Conservation (phyloP, 768 basidiomycete species). For the Pilatotrama ljubarskyi region DNA sequence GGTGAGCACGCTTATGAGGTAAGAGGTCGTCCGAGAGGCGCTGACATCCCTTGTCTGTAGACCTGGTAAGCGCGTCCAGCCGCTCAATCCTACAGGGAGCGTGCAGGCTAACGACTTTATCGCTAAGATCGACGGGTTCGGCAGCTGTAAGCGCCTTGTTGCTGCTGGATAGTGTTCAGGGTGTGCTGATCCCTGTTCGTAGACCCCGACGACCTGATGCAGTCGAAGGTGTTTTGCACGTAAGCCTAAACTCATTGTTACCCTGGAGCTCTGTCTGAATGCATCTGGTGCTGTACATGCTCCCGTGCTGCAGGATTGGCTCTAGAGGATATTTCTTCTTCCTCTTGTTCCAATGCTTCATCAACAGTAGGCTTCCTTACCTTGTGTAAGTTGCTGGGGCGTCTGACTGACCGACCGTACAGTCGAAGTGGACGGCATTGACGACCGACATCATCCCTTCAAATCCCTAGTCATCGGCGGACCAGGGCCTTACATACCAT, state of each 20-base stretch:
- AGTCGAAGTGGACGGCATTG: constrained; percentile 76
- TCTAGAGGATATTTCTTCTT: constrained; percentile 88
- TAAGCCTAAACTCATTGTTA: constrained; percentile 33
- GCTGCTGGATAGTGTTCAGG: neutral
- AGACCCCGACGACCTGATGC: constrained; percentile 84
- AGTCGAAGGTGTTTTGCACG: constrained; percentile 70
- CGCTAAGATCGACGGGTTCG: constrained; percentile 74
- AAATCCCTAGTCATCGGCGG: constrained; percentile 75
- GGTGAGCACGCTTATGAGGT: constrained; percentile 45
- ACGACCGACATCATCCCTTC: constrained; percentile 66
- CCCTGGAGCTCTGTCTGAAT: neutral
- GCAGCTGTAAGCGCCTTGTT: constrained; percentile 61
- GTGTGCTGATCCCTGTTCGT: constrained; percentile 10
- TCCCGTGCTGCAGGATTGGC: constrained; percentile 60
- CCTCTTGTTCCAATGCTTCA: constrained; percentile 92
- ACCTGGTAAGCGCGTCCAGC: constrained; percentile 41
- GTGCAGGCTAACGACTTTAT: neutral
- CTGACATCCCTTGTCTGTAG: constrained; percentile 30
- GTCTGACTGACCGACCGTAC: constrained; percentile 13
- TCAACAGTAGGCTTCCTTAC: constrained; percentile 59
- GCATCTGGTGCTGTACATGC: neutral
- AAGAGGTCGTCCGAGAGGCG: constrained; percentile 6
- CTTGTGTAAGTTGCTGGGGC: neutral
- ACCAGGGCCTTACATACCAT: constrained; percentile 74
- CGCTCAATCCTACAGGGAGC: neutral